Evolutionary conservation across 2,329 filamentous ascomycete species (phyloP), one percentile per base, ranked within the genome.

Genomic region (Diaporthe aspalathi): DNA sequence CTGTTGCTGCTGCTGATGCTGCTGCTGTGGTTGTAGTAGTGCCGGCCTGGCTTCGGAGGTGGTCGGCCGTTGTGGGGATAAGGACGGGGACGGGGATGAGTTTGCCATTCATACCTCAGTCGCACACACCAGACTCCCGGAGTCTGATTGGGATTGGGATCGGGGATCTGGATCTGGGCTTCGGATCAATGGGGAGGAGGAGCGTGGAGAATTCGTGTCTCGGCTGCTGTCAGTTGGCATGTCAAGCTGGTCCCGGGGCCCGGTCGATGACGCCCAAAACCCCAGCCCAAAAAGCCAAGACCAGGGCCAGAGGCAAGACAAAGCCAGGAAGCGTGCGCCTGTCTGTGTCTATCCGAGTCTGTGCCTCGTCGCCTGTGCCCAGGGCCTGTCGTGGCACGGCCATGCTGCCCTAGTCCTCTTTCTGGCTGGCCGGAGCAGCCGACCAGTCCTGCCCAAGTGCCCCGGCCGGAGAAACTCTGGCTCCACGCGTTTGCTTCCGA

Each of bases 61-160:
- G 43, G 57, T 63, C 57, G 57, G 57, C 57, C 43, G 57, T 63
- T 63, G 57, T 63, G 57, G 57, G 57, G 57, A 63, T 47, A 49
- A 52, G 47, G 68, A 70, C 57, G 57, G 56, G 49, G 68, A 70
- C 57, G 68, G 57, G 62, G 68, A 70, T 62, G 68, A 70, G 68
- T 63, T 54, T 63, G 68, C 68, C 68, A 70, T 70, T 65, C 68
- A 70, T 47, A 43, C 43, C 57, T 63, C 57, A 63, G 57, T 63
- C 43, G 27, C 57, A 63, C 56, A 49, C 27, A 63, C 27, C 57
- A 63, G 57, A 35, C 57, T n/a, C 5, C 5, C 56, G 49, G 57
- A 63, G 43, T 63, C 43, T 63, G 57, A 49, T 63, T 49, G 43
- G 57, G 57, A 63, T 49, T 63, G 29, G 43, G 57, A 63, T 63